phyloP scores from a whole-genome alignment of 1,284 basidiomycete species.

The Polyporus tsugae region DNA sequence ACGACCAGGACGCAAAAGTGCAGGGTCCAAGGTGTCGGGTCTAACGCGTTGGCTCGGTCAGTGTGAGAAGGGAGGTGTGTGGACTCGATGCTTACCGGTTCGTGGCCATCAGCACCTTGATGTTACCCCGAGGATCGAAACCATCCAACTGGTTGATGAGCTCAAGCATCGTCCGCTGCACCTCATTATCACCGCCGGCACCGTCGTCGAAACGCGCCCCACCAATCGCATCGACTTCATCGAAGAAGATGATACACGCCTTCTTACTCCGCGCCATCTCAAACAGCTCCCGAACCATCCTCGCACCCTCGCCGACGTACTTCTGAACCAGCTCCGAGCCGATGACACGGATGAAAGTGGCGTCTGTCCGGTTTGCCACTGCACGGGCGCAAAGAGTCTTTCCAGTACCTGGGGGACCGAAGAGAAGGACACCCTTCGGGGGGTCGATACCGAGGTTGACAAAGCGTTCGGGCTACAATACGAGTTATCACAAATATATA shows the following conservation, averaged over 20 bases:
- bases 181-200: slow-evolving; percentile 98
- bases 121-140: slow-evolving; percentile 98
- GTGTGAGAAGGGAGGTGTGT: slow-evolving; percentile 11
- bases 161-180: slow-evolving; percentile 99
- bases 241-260: slow-evolving; percentile 99
- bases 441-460: slow-evolving; percentile 99
- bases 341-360: slow-evolving; percentile 99
- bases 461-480: slow-evolving; percentile 90
- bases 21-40: slow-evolving; percentile 98
- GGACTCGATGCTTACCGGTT: slow-evolving; percentile 70
- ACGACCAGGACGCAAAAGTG: slow-evolving; percentile 94
- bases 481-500: slow-evolving; percentile 32
- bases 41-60: slow-evolving; percentile 49
- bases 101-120: slow-evolving; percentile 99
- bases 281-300: slow-evolving; percentile 99
- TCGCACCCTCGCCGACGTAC: slow-evolving; percentile 98
- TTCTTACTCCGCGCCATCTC: slow-evolving; percentile 99
- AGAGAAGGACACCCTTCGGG: slow-evolving; percentile 97
- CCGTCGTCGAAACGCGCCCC: slow-evolving; percentile 99
- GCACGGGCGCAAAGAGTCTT: slow-evolving; percentile 99
- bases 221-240: slow-evolving; percentile 97
- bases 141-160: slow-evolving; percentile 99
- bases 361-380: slow-evolving; percentile 98
- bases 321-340: slow-evolving; percentile 99
- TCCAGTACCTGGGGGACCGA: slow-evolving; percentile 97